Evolutionary conservation across 1,139 yeast genomes (phyloP).

Genomic region (Diutina ranongensis): DNA sequence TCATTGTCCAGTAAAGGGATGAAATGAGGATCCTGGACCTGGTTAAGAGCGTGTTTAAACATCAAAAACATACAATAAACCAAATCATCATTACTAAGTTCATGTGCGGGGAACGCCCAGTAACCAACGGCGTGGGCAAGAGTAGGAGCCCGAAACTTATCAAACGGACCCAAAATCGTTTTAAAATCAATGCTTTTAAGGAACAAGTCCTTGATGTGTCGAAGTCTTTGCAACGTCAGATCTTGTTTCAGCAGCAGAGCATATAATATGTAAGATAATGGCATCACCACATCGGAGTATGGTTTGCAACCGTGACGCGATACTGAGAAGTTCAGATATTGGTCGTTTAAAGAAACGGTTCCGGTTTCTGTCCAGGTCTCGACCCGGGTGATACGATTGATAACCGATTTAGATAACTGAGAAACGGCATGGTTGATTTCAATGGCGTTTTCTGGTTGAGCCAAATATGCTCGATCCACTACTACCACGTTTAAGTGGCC

Average conservation of each 20-base stretch:
- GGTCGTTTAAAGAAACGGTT: slow-evolving; percentile 18
- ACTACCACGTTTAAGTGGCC: slow-evolving; percentile 31
- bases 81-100: slow-evolving; percentile 55
- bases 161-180: slow-evolving; percentile 14
- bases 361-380: slow-evolving; percentile 49
- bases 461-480: slow-evolving; percentile 14
- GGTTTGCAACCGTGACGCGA: slow-evolving; percentile 7
- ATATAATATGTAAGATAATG: slow-evolving; percentile 21
- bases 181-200: slow-evolving; percentile 30
- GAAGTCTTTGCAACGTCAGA: slow-evolving; percentile 15
- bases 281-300: slow-evolving; percentile 15
- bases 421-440: slow-evolving; percentile 19
- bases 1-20: slow-evolving; percentile 27
- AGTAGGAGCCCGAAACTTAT: neutral
- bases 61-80: slow-evolving; percentile 49
- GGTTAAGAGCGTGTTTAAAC: slow-evolving; percentile 29
- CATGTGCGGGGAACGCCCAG: slow-evolving; percentile 62
- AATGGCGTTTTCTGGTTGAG: slow-evolving; percentile 12
- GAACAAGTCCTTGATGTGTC: slow-evolving; percentile 18
- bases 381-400: slow-evolving; percentile 34
- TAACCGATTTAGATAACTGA: slow-evolving; percentile 18
- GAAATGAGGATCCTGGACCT: slow-evolving; percentile 13
- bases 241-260: slow-evolving; percentile 17
- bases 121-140: slow-evolving; percentile 27
- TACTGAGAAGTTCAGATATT: slow-evolving; percentile 9